phyloP scores from a whole-genome alignment of 352 stramenopile species.

The Pythium plurisporium region DNA sequence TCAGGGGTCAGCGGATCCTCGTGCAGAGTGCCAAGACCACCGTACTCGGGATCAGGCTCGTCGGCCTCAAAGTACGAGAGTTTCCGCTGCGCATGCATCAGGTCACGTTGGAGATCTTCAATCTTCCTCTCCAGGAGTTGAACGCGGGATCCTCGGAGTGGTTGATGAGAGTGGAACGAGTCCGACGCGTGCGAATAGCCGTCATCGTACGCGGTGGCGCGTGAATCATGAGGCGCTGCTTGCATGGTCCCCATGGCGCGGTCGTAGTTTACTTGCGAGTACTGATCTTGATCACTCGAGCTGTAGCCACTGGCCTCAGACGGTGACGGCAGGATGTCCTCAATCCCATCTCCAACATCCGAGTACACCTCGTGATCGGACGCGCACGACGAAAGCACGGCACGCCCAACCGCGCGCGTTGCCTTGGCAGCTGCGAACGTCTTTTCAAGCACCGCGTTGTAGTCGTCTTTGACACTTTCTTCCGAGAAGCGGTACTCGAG shows the following conservation, averaged over 20 bases:
- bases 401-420: slow-evolving; percentile 48
- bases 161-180: slow-evolving; percentile 2
- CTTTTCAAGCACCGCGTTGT: slow-evolving; percentile 52
- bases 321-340: slow-evolving; percentile 18
- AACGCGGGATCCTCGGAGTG: slow-evolving; percentile 8
- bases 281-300: slow-evolving; percentile 48
- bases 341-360: slow-evolving; percentile 10
- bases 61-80: slow-evolving; percentile 53
- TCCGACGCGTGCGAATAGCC: background rate
- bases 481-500: slow-evolving; percentile 18
- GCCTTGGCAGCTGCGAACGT: slow-evolving; percentile 58
- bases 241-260: slow-evolving; percentile 39
- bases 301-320: slow-evolving; percentile 25
- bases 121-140: slow-evolving; percentile 59
- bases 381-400: slow-evolving; percentile 48
- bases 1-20: slow-evolving; percentile 23
- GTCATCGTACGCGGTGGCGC: slow-evolving; percentile 9
- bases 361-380: slow-evolving; percentile 25
- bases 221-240: slow-evolving; percentile 1
- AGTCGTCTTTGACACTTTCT: slow-evolving; percentile 33
- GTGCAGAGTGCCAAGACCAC: slow-evolving; percentile 31
- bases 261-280: slow-evolving; percentile 58
- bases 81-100: slow-evolving; percentile 59
- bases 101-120: slow-evolving; percentile 45
- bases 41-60: slow-evolving; percentile 45